Base-by-base conservation (phyloP, 2,329 filamentous ascomycete genomes). In the Coniochaeta prunicola region DNA sequence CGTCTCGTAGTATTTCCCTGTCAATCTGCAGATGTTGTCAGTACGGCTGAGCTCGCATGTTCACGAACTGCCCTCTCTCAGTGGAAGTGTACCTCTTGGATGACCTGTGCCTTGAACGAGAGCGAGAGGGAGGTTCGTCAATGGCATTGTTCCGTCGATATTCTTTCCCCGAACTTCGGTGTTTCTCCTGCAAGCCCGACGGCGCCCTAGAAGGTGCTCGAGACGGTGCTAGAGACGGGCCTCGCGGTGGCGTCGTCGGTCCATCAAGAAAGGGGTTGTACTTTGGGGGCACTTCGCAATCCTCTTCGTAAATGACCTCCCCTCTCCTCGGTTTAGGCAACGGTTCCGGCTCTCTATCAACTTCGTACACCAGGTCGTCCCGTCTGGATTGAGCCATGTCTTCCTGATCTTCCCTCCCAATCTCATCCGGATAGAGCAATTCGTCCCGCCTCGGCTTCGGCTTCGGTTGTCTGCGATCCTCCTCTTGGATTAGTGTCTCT, bases 1-100 rank as follows among this genome's bases (percentile, higher is more conserved):
- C 8, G 72, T 72, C 38, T 67, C 64, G 54, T 68, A 67, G 21
- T 67, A 63, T 38, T 61, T 64, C 57, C 60, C 64, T 26, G 64
- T 64, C 10, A 63, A 62, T 57, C 69, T 70, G 64, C 64, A 56
- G 62, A 63, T 30, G n/a, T 28, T 36, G 48, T 40, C 17, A 21
- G 36, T 17, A 53, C 48, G 45, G 17, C 56, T 28, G 5, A 3
- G 13, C 2, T 50, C 12, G 30, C 26, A 8, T 15, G 15, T 55
- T 17, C 28, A n/a, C 21, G 1, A 45, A 2, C n/a, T 24, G 19
- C 40, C n/a, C 2, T 17, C 3, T 28, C 30, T 33, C 26, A 33
- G 19, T 10, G 17, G 15, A 24, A 10, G 13, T 21, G 42, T 65
- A 67, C 64, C 65, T 67, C 59, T 62, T 63, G 57, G 64, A 62